These are phyloP conservation scores for Yamadazyma conglobata DNA, from an alignment of 1,139 yeast genomes.

Conservation along the genomic window DNA sequence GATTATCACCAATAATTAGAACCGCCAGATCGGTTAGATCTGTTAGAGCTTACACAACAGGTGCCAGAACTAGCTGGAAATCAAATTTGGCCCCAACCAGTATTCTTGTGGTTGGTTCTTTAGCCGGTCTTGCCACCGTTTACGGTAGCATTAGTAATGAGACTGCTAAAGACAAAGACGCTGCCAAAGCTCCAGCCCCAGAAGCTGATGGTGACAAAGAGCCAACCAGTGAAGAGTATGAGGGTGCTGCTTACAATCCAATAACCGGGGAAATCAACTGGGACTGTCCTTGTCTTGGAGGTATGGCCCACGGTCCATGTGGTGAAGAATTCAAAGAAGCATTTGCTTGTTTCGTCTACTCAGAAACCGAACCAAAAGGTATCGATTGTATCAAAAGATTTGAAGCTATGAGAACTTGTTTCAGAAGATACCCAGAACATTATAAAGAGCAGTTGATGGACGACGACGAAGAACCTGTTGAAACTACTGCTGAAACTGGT, in stretches of 20 bases:
- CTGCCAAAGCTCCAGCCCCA: conserved; percentile 11
- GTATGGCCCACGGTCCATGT: conserved; percentile 98
- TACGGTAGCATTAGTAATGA: too few relatives aligned
- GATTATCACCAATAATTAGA: too few relatives aligned
- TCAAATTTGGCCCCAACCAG: too few relatives aligned
- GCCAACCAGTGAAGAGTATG: conserved; percentile 14
- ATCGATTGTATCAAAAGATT: conserved; percentile 93
- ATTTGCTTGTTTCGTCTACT: conserved; percentile 91
- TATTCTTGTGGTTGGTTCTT: too few relatives aligned
- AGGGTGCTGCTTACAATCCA: conserved; percentile 81
- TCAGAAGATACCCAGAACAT: conserved; percentile 89
- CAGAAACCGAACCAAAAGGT: conserved; percentile 95
- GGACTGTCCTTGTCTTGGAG: conserved; percentile 99
- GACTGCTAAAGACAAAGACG: too few relatives aligned
- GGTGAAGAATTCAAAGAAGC: conserved; percentile 98
- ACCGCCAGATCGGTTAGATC: too few relatives aligned
- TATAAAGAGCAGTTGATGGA: conserved; percentile 89
- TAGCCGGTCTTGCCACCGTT: too few relatives aligned
- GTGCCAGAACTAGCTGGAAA: too few relatives aligned
- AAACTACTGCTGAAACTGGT: conserved; percentile 3
- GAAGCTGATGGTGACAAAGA: conserved; percentile 6
- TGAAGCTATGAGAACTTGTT: conserved; percentile 90
- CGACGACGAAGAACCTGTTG: conserved; percentile 54
- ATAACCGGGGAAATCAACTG: conserved; percentile 99
- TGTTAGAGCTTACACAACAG: too few relatives aligned